Evolutionary conservation across 257 asterid genomes (phyloP).

Genomic region (Petunia secreta): DNA sequence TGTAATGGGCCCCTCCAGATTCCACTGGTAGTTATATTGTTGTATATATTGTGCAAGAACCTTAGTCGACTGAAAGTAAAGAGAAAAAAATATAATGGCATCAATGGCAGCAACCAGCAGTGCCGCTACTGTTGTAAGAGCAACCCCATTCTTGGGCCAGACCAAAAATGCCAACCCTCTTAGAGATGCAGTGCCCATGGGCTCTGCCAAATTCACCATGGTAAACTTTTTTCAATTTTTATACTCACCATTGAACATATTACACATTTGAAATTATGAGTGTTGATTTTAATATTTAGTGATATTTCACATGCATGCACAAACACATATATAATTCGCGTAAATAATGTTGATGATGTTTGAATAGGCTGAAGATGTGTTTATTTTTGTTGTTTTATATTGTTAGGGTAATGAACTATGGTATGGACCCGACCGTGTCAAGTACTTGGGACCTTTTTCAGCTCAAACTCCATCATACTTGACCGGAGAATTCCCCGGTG

Average conservation of each 20-base stretch:
- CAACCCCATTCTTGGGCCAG: conserved; percentile 80
- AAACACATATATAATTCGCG: too few relatives aligned
- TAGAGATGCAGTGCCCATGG: conserved; percentile 63
- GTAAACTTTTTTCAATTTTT: conserved; percentile 26
- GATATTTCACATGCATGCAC: too few relatives aligned
- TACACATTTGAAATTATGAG: too few relatives aligned
- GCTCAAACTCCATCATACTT: conserved; percentile 90
- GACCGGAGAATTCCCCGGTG: conserved; percentile 85
- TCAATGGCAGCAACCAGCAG: conserved; percentile 67
- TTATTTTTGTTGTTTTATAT: not conserved
- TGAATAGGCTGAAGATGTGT: not conserved
- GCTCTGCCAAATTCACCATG: conserved; percentile 65
- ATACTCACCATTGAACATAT: too few relatives aligned
- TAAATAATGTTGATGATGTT: not conserved
- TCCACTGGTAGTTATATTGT: not conserved
- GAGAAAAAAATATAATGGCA: conserved; percentile 40
- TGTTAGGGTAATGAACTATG: conserved; percentile 64
- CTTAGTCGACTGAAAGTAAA: conserved; percentile 3
- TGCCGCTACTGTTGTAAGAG: conserved; percentile 60
- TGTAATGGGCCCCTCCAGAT: not conserved
- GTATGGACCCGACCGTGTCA: conserved; percentile 86
- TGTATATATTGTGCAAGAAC: not conserved
- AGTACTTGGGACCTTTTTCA: conserved; percentile 89
- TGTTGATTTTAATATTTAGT: too few relatives aligned
- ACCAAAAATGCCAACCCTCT: conserved; percentile 63